Evolutionary conservation across 2,329 filamentous ascomycete genomes (phyloP).

Genomic region (Endoconidiophora laricicola): DNA sequence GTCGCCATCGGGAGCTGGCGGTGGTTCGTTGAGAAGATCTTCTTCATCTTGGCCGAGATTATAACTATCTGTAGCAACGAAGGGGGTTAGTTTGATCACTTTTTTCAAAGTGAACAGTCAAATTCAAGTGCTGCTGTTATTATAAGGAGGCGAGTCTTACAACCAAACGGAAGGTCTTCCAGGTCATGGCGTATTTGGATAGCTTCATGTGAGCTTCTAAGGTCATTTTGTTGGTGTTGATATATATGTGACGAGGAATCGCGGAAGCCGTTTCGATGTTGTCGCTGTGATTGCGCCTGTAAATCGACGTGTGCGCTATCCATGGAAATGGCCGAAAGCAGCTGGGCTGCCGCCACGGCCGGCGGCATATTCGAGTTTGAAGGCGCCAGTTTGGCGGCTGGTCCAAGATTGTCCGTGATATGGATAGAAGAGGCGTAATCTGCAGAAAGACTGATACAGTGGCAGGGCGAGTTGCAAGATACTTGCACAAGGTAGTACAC

Average conservation of each 20-base stretch:
- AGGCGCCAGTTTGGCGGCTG: slow-evolving; percentile 6
- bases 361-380: slow-evolving; percentile 5
- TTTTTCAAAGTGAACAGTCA: slow-evolving; percentile 11
- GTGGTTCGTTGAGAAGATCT: slow-evolving; percentile 22
- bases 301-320: slow-evolving; percentile 1
- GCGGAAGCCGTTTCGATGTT: background rate
- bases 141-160: slow-evolving; percentile 28
- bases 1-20: slow-evolving; percentile 41
- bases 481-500: no score
- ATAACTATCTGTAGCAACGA: slow-evolving; percentile 25
- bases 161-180: slow-evolving; percentile 45
- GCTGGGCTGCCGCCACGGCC: slow-evolving; percentile 9
- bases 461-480: no score
- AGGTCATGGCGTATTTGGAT: slow-evolving; percentile 24
- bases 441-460: no score
- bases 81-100: background rate
- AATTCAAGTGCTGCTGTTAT: background rate
- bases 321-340: slow-evolving; percentile 12
- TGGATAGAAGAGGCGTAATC: no score
- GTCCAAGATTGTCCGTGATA: background rate
- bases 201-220: background rate
- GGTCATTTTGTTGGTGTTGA: background rate
- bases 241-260: background rate
- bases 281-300: background rate
- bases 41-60: slow-evolving; percentile 17